Conservation (phyloP, 345 rosid genomes). For the Turnera subulata region DNA sequence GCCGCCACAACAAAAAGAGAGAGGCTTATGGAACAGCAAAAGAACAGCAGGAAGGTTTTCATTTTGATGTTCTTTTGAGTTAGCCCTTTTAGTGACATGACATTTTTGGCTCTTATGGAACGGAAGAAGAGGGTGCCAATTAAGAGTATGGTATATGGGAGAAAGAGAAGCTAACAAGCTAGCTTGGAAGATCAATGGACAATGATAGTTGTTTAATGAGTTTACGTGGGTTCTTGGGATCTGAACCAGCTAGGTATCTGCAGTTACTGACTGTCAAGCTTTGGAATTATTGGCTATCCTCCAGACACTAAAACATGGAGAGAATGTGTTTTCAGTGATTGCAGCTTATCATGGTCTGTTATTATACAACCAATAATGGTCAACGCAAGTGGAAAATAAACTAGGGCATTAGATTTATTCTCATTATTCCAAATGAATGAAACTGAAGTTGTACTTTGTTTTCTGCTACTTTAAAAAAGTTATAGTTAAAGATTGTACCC, state of each 20-base stretch:
- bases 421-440: neutral
- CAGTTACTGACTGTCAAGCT: slow-evolving; percentile 52
- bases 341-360: slow-evolving; percentile 19
- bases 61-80: slow-evolving; percentile 27
- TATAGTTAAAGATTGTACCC: neutral
- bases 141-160: slow-evolving; percentile 18
- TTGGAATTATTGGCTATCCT: slow-evolving; percentile 57
- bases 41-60: slow-evolving; percentile 37
- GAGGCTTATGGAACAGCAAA: slow-evolving; percentile 46
- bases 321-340: slow-evolving; percentile 54
- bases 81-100: slow-evolving; percentile 26
- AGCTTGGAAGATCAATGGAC: neutral
- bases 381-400: slow-evolving; percentile 24
- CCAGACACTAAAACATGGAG: slow-evolving; percentile 79
- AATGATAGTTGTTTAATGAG: slow-evolving; percentile 16
- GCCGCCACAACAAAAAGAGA: slow-evolving; percentile 42
- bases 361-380: slow-evolving; percentile 20
- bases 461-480: neutral
- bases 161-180: slow-evolving; percentile 5
- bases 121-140: slow-evolving; percentile 28
- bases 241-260: slow-evolving; percentile 45
- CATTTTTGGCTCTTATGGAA: slow-evolving; percentile 38
- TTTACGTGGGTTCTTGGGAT: slow-evolving; percentile 74
- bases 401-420: neutral
- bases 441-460: neutral